These are phyloP conservation scores for Pinus tabuliformis DNA, from an alignment of 75 land plant species.

Conservation along the genomic window DNA sequence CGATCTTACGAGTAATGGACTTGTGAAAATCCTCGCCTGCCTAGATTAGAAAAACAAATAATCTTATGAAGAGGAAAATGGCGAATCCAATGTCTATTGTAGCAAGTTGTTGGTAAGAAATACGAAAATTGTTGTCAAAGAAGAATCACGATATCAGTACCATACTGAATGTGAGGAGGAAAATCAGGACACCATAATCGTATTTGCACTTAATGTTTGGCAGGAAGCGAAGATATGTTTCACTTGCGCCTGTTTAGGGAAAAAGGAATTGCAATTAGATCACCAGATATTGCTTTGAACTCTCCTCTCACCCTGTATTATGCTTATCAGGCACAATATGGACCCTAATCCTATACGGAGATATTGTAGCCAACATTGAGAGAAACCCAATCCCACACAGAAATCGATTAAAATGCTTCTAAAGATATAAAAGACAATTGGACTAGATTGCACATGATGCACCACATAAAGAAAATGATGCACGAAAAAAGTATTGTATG, in stretches of 20 bases:
- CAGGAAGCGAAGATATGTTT: constrained; percentile 28
- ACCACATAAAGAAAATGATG: too few species aligned
- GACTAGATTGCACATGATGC: too few species aligned
- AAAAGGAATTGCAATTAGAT: not conserved
- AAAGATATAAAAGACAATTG: too few species aligned
- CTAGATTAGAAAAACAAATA: constrained; percentile 47
- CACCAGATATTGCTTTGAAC: too few species aligned
- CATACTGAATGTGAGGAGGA: constrained; percentile 54
- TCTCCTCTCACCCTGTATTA: too few species aligned
- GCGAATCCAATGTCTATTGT: constrained; percentile 42
- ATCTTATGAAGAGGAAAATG: constrained; percentile 33
- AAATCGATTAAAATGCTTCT: too few species aligned
- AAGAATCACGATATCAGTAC: constrained; percentile 38
- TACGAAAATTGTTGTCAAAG: constrained; percentile 10
- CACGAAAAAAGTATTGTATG: too few species aligned
- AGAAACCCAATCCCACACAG: too few species aligned
- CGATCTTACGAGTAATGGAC: constrained; percentile 26
- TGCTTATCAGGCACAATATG: too few species aligned
- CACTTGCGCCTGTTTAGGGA: not conserved
- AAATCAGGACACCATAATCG: constrained; percentile 57
- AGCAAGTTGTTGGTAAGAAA: constrained; percentile 30
- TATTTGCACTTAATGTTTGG: constrained; percentile 42
- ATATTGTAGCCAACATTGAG: too few species aligned
- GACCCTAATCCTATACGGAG: too few species aligned
- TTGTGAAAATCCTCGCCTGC: constrained; percentile 63